These are phyloP conservation scores for Colletotrichum sp. DNA, from an alignment of 2,329 filamentous ascomycete species.

Conservation along the genomic window DNA sequence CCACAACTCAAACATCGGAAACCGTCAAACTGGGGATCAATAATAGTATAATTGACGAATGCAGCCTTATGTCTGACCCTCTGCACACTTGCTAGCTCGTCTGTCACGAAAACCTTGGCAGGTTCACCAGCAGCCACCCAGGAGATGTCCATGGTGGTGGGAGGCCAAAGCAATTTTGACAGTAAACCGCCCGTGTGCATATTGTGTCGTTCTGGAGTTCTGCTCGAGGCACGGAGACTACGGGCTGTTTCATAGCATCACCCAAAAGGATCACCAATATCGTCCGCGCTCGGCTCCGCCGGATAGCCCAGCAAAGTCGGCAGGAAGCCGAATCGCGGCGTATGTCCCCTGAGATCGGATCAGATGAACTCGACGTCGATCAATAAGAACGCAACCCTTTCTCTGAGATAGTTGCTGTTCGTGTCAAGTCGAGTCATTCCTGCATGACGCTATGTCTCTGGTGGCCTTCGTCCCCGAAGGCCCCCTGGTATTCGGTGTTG, in stretches of 20 bases:
- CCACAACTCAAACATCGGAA: fast-evolving
- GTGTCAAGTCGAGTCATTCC: neutral
- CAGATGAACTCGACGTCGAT: neutral
- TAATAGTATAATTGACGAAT: neutral
- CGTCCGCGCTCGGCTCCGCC: neutral
- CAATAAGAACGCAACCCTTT: neutral
- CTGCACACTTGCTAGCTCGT: neutral
- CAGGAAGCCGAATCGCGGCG: neutral
- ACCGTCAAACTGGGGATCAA: neutral
- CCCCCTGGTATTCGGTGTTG: neutral
- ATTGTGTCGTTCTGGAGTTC: neutral
- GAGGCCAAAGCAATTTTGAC: neutral
- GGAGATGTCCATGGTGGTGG: neutral
- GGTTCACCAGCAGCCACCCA: neutral
- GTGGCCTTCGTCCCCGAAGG: neutral
- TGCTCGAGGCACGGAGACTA: neutral
- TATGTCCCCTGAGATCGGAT: neutral
- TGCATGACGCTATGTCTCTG: neutral
- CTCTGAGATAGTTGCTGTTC: neutral
- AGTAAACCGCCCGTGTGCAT: neutral
- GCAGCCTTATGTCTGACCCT: neutral
- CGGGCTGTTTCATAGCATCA: neutral
- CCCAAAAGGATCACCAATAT: neutral
- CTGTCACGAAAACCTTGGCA: neutral
- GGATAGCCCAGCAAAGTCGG: neutral